Evolutionary conservation across 192 early-diverging fungal genomes (phyloP).

Genomic region (Chytriomyces sp.): DNA sequence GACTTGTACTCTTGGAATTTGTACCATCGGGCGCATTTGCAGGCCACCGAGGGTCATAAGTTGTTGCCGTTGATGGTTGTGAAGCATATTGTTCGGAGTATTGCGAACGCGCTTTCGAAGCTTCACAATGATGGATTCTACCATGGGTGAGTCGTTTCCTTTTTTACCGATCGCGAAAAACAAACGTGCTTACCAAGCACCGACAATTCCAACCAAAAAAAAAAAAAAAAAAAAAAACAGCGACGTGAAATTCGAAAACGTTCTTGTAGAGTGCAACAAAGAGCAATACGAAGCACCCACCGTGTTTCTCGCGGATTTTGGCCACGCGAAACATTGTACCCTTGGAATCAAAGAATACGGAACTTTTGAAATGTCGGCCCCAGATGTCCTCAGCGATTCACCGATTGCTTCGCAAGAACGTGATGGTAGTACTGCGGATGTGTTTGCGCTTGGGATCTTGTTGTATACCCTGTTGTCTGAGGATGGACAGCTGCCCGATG

Average conservation of each 20-base stretch:
- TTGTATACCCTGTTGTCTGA: constrained; percentile 26
- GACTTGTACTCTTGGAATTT: background rate
- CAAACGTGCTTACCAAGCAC: background rate
- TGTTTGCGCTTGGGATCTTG: constrained; percentile 36
- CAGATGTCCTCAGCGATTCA: constrained; percentile 26
- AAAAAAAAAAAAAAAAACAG: background rate
- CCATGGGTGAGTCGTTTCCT: constrained; percentile 10
- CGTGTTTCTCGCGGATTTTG: constrained; percentile 28
- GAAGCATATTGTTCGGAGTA: background rate
- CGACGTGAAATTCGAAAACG: constrained; percentile 26
- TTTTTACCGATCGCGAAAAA: background rate
- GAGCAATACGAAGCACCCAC: background rate
- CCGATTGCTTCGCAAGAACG: background rate
- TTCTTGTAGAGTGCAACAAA: background rate
- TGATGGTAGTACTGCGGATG: constrained; percentile 19
- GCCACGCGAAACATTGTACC: constrained; percentile 6
- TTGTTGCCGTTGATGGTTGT: background rate
- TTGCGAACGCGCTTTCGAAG: background rate
- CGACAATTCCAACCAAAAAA: too few species aligned
- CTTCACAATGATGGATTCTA: background rate
- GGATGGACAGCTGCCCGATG: background rate
- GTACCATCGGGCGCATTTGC: background rate
- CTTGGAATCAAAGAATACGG: constrained; percentile 18
- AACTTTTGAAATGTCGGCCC: constrained; percentile 22
- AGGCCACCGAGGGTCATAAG: background rate